These are phyloP conservation scores for Zygosaccharomyces sapae DNA, from an alignment of 1,139 yeast genomes.

Conservation along the genomic window DNA sequence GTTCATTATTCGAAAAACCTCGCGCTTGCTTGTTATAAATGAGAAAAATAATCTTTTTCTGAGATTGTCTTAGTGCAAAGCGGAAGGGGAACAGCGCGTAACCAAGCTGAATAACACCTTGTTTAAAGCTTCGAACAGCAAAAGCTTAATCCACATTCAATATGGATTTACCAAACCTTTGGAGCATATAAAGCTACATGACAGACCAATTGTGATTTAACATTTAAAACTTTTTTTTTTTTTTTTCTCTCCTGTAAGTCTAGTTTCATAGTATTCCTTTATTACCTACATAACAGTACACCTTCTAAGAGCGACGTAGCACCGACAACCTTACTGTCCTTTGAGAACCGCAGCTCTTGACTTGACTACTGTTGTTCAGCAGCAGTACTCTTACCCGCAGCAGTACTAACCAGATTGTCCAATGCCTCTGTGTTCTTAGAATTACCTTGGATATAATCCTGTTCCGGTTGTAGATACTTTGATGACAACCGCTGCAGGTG, in stretches of 20 bases:
- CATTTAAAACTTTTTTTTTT: too few species aligned
- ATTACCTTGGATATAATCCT: constrained; percentile 10
- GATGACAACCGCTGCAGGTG: constrained; percentile 19
- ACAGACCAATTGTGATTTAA: not conserved
- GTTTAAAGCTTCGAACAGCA: not conserved
- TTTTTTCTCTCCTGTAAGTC: not conserved
- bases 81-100: too few species aligned
- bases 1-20: too few species aligned
- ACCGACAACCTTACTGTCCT: too few species aligned
- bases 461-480: constrained; percentile 11
- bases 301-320: too few species aligned
- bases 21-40: too few species aligned
- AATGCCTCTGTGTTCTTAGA: constrained; percentile 15
- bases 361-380: constrained; percentile 1
- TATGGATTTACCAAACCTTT: not conserved
- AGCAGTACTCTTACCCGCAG: constrained; percentile 10
- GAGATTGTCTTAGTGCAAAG: too few species aligned
- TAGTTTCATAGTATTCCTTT: not conserved
- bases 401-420: constrained; percentile 17
- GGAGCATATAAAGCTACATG: not conserved
- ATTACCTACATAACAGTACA: too few species aligned
- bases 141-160: not conserved
- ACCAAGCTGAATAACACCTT: too few species aligned
- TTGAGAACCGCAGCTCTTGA: too few species aligned
- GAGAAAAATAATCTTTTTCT: too few species aligned